Conservation (phyloP, 2,329 filamentous ascomycete species). For the Cladophialophora yegresii region DNA sequence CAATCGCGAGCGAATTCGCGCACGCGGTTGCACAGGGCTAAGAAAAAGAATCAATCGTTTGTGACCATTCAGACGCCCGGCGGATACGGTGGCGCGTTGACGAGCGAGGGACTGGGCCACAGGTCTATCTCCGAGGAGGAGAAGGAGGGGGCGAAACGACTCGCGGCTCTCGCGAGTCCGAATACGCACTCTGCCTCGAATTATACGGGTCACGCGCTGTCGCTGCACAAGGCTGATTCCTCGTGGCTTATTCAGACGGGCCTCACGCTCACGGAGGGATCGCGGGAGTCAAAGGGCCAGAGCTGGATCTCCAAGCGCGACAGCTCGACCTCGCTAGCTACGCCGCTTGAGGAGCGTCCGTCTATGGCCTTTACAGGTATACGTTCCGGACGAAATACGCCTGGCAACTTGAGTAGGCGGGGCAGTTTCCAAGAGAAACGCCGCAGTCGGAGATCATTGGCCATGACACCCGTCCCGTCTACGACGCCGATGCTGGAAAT, state of each 20-base stretch:
- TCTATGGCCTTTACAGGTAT: neutral
- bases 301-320: conserved; percentile 61
- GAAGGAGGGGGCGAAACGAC: conserved; percentile 10
- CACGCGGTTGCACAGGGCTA: conserved; percentile 24
- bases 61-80: conserved; percentile 27
- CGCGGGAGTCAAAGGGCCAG: conserved; percentile 64
- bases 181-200: neutral
- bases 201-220: neutral
- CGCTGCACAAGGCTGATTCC: conserved; percentile 24
- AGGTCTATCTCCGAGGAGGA: conserved; percentile 6
- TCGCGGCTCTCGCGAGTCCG: conserved; percentile 7
- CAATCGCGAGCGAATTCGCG: conserved; percentile 33
- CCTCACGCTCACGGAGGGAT: conserved; percentile 57
- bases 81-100: conserved; percentile 33
- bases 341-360: conserved; percentile 33
- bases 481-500: conserved; percentile 25
- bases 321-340: conserved; percentile 55
- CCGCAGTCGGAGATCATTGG: conserved; percentile 42
- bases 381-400: conserved; percentile 30
- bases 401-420: conserved; percentile 32
- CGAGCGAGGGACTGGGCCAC: conserved; percentile 31
- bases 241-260: conserved; percentile 61
- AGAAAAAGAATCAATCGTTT: conserved; percentile 28
- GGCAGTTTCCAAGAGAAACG: conserved; percentile 36
- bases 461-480: conserved; percentile 41